A percentile compares a stretch with the other conserved stretches of the same genome.
phyloP scores from a whole-genome alignment of 768 basidiomycete species.

The Phylloporus arenicola region DNA sequence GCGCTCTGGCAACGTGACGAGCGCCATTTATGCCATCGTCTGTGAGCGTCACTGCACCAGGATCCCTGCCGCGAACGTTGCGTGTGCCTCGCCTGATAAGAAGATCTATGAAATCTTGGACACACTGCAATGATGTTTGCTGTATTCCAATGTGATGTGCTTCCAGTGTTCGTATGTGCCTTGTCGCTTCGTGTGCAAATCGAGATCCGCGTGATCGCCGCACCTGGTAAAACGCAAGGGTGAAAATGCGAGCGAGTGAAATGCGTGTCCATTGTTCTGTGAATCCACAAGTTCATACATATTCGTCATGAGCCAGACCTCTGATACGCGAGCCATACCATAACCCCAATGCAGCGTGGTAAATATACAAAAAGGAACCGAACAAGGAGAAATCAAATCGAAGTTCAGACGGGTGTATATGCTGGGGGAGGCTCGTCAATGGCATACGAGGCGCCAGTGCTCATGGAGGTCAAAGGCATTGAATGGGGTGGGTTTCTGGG shows the following conservation, averaged over 20 bases:
- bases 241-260: not conserved
- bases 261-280: conserved; percentile 1
- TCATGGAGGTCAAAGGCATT: not conserved
- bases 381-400: not conserved
- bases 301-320: not conserved
- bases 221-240: not conserved
- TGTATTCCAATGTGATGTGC: not conserved
- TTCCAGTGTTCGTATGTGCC: not conserved
- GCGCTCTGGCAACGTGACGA: not conserved
- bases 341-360: not conserved
- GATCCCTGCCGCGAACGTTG: not conserved
- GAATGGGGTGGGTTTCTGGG: not conserved
- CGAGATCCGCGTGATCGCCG: not conserved
- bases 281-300: not conserved
- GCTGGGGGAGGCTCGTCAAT: conserved; percentile 23
- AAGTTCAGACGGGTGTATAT: conserved; percentile 19
- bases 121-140: not conserved
- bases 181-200: not conserved
- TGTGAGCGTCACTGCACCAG: not conserved
- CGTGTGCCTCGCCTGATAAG: not conserved
- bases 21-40: not conserved
- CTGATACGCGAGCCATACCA: not conserved
- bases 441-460: conserved; percentile 10
- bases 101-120: not conserved
- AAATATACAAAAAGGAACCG: not conserved